A percentile compares a stretch with the other conserved stretches of the same genome.
phyloP scores from a whole-genome alignment of 192 early-diverging fungal species.

The Dissophora globulifera region DNA sequence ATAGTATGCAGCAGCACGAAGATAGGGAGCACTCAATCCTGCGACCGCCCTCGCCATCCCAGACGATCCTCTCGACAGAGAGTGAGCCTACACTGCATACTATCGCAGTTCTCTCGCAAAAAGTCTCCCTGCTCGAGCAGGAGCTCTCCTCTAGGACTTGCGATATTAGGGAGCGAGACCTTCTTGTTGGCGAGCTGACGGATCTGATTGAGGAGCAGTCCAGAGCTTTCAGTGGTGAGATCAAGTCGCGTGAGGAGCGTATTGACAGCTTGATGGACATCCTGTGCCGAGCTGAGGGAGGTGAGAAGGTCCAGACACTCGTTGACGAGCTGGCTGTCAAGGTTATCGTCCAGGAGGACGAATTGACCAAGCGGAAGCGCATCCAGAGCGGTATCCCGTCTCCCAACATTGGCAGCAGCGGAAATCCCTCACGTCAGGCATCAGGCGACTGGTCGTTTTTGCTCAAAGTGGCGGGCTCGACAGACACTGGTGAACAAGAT shows the following conservation, averaged over 20 bases:
- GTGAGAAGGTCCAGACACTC: conserved; percentile 31
- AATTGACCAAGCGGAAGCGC: conserved; percentile 21
- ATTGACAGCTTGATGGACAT: conserved; percentile 27
- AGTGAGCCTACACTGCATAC: conserved; percentile 36
- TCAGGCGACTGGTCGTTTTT: conserved; percentile 37
- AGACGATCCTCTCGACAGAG: conserved; percentile 32
- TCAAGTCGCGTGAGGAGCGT: conserved; percentile 31
- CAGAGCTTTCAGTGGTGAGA: conserved; percentile 19
- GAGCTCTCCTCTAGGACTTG: conserved; percentile 41
- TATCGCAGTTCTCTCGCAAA: conserved; percentile 42
- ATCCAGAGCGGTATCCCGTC: conserved; percentile 12
- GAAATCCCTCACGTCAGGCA: neutral
- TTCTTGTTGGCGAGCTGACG: conserved; percentile 39
- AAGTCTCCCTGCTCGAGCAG: conserved; percentile 40
- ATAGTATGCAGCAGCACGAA: neutral
- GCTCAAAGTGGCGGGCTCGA: conserved; percentile 4
- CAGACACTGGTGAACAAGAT: conserved; percentile 18
- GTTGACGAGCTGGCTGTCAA: conserved; percentile 39
- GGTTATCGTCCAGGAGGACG: conserved; percentile 36
- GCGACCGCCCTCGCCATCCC: conserved; percentile 29
- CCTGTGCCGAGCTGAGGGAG: conserved; percentile 19
- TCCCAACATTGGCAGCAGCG: neutral
- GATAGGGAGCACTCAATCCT: conserved; percentile 8
- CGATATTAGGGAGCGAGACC: conserved; percentile 44
- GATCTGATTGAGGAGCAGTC: conserved; percentile 43